These are phyloP conservation scores for Fusarium fujikuroi DNA, from an alignment of 2,329 filamentous ascomycete species.

Conservation along the genomic window DNA sequence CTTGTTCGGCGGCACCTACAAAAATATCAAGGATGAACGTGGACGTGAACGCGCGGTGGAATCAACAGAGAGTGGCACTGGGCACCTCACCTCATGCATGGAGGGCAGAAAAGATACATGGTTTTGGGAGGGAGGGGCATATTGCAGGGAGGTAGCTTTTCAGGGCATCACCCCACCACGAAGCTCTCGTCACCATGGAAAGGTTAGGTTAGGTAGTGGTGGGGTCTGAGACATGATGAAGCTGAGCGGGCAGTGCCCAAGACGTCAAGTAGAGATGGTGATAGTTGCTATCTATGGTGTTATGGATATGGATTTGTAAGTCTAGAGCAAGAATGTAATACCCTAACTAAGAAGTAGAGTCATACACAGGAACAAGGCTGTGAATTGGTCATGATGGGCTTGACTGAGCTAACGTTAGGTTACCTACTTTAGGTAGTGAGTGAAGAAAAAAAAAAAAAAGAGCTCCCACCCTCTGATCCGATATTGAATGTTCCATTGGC, in stretches of 20 bases:
- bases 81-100: neutral
- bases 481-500: constrained; percentile 20
- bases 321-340: neutral
- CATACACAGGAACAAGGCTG: neutral
- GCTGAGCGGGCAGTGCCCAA: neutral
- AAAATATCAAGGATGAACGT: neutral
- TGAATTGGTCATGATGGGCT: constrained; percentile 14
- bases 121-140: neutral
- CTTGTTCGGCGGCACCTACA: constrained; percentile 31
- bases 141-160: constrained; percentile 23
- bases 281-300: neutral
- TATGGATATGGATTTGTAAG: constrained; percentile 4
- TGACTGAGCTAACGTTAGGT: neutral
- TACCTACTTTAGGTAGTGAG: neutral
- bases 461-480: constrained; percentile 34
- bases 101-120: constrained; percentile 32
- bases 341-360: neutral
- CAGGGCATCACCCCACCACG: constrained; percentile 33
- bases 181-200: constrained; percentile 14
- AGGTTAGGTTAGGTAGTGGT: neutral
- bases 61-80: constrained; percentile 30
- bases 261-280: neutral
- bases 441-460: neutral
- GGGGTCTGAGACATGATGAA: constrained; percentile 14
- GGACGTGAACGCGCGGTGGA: constrained; percentile 4